These are phyloP conservation scores for Colletotrichum theobromicola DNA, from an alignment of 2,329 filamentous ascomycete genomes.

Conservation along the genomic window DNA sequence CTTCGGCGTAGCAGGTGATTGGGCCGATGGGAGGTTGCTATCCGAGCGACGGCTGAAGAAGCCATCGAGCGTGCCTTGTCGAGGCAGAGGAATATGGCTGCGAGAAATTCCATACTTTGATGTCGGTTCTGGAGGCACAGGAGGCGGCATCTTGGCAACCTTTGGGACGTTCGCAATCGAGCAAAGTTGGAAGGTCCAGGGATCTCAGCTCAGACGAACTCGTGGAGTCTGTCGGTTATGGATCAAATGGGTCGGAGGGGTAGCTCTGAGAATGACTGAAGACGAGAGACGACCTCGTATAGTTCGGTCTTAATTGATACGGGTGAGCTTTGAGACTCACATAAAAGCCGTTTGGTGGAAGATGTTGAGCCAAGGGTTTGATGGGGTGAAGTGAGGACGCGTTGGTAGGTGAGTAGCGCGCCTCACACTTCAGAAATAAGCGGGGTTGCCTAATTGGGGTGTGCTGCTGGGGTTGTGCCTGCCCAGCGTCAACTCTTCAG, in stretches of 20 bases:
- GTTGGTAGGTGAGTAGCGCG: slow-evolving; percentile 1
- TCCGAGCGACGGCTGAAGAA: neutral
- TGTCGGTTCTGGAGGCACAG: neutral
- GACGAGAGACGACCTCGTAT: neutral
- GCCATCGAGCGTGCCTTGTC: slow-evolving; percentile 8
- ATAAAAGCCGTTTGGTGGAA: too few relatives aligned
- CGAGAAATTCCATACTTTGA: neutral
- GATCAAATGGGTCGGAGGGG: neutral
- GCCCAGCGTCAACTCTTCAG: neutral
- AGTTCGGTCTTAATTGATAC: neutral
- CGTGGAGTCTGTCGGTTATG: neutral
- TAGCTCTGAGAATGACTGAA: neutral
- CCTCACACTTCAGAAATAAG: neutral
- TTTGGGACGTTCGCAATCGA: neutral
- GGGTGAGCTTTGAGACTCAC: neutral
- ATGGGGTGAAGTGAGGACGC: neutral
- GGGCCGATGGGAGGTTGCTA: neutral
- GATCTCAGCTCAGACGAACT: neutral
- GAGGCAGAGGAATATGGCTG: neutral
- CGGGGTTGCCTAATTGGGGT: neutral
- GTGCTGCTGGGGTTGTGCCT: neutral
- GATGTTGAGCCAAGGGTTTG: neutral
- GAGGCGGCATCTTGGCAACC: neutral
- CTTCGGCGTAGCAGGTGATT: neutral
- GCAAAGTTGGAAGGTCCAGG: neutral